Evolutionary conservation across 2,329 filamentous ascomycete genomes (phyloP), one percentile per base, ranked within the genome.

Genomic region (Aureobasidium sp.): DNA sequence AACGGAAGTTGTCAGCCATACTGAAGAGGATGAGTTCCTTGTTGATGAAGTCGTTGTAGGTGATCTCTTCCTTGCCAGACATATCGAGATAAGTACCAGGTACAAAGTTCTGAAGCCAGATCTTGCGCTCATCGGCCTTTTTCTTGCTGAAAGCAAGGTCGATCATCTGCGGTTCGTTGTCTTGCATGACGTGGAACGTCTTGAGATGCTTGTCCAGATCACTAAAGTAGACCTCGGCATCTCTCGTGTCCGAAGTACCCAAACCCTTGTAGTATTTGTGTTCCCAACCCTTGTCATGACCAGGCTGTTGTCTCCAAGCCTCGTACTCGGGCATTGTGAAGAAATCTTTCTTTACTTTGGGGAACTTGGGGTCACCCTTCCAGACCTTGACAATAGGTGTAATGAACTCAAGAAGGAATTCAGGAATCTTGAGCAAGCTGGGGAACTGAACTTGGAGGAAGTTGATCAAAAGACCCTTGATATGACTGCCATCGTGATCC

Each of bases 261-360:
- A 99, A 80, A 85, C 94, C 94, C 87, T 99, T 99, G 88, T 87
- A 95, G 83, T 99, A 99, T 81, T 99, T 99, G 78, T 93, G 91
- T 21, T 96, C 87, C 94, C 94, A 99, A 61, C 84, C 85, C 66
- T 81, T 82, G 69, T 96, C 88, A 61, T 83, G 72, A 37, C 82
- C 81, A 71, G 96, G 89, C 27, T 78, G 69, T 63, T 89, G 84
- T 71, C 90, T 94, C 93, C 93, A 99, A 63, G 87, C 86, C 67
- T 96, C 89, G 70, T 97, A 99, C 72, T 99, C 89, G 1, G 94
- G 94, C 79, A 97, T 89, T 8, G 91, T 97, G 78, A 97, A 99
- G 79, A 99, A 99, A 0, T 89, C 87, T 68, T 85, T 86, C 65
- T 87, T 78, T 64, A 82, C 84, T 61, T 83, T 85, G 0, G 94